These are phyloP conservation scores for Astrephomene gubernaculifera DNA, from an alignment of 139 green algal genomes.

Conservation along the genomic window DNA sequence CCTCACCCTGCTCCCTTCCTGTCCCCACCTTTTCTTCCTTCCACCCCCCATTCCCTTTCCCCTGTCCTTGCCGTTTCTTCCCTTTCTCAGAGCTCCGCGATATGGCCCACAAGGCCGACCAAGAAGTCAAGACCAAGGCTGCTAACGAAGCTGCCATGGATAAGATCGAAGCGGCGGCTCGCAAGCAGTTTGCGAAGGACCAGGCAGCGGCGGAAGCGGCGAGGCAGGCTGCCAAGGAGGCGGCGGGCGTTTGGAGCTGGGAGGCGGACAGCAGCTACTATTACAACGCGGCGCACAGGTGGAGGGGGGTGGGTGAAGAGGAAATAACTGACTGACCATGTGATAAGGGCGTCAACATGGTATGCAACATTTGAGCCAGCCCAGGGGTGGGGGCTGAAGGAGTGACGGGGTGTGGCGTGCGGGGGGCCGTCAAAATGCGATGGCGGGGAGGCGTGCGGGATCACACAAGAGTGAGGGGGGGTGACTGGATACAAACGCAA, in stretches of 20 bases:
- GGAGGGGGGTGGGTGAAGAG: too few relatives aligned
- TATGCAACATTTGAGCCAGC: too few relatives aligned
- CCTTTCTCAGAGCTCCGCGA: slow-evolving; percentile 60
- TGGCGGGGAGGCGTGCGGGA: too few relatives aligned
- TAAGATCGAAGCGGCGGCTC: slow-evolving; percentile 33
- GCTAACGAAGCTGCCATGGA: not conserved
- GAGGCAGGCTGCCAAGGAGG: slow-evolving; percentile 40
- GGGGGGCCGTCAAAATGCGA: too few relatives aligned
- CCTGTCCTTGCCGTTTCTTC: not conserved
- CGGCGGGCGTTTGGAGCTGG: slow-evolving; percentile 53
- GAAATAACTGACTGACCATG: too few relatives aligned
- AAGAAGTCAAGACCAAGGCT: not conserved
- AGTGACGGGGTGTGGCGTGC: too few relatives aligned
- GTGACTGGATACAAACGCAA: too few relatives aligned
- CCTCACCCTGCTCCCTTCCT: not conserved
- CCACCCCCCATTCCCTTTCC: not conserved
- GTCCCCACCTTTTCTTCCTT: not conserved
- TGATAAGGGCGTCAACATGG: too few relatives aligned
- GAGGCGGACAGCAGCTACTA: slow-evolving; percentile 67
- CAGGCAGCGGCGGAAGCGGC: too few relatives aligned
- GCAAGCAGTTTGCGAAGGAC: slow-evolving; percentile 40
- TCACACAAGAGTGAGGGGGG: too few relatives aligned
- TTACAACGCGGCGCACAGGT: slow-evolving; percentile 77
- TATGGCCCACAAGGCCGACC: slow-evolving; percentile 62
- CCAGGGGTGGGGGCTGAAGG: too few relatives aligned